phyloP scores from a whole-genome alignment of 108 stramenopile genomes.

The Cylindrotheca fusiformis region DNA sequence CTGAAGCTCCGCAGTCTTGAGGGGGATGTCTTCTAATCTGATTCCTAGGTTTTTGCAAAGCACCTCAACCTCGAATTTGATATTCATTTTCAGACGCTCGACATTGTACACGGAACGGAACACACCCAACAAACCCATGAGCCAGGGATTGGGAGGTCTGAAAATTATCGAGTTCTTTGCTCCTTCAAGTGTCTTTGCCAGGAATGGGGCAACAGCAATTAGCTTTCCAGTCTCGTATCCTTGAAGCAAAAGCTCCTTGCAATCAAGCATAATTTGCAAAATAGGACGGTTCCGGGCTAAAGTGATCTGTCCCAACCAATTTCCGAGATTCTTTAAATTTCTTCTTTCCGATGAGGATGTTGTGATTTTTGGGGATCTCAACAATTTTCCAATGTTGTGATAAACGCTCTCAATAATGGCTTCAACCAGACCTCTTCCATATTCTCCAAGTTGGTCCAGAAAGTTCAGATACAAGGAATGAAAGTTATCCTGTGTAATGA shows the following conservation, averaged over 20 bases:
- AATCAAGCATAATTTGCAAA: constrained; percentile 94
- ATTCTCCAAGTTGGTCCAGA: constrained; percentile 91
- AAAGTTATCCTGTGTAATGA: constrained; percentile 97
- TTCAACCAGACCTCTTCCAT: constrained; percentile 87
- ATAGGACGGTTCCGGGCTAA: constrained; percentile 96
- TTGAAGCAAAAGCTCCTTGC: constrained; percentile 96
- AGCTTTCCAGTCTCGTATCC: constrained; percentile 98
- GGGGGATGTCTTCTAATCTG: constrained; percentile 90
- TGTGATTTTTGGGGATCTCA: constrained; percentile 93
- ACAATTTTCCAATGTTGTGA: constrained; percentile 88
- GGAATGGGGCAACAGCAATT: constrained; percentile 97
- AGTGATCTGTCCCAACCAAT: constrained; percentile 98
- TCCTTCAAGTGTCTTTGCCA: constrained; percentile 97
- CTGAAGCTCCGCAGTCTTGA: constrained; percentile 60
- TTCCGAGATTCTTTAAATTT: constrained; percentile 96
- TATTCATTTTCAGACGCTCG: constrained; percentile 98
- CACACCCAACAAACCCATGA: constrained; percentile 95
- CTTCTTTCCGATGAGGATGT: constrained; percentile 95
- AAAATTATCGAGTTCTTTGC: constrained; percentile 92
- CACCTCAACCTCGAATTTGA: constrained; percentile 99
- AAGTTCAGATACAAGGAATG: constrained; percentile 92
- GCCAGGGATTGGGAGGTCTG: constrained; percentile 99
- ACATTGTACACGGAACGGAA: constrained; percentile 94
- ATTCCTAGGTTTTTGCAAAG: constrained; percentile 96
- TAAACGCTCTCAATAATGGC: constrained; percentile 90